Conservation (phyloP, 306 rosid genomes). For the Ziziphus jujuba region DNA sequence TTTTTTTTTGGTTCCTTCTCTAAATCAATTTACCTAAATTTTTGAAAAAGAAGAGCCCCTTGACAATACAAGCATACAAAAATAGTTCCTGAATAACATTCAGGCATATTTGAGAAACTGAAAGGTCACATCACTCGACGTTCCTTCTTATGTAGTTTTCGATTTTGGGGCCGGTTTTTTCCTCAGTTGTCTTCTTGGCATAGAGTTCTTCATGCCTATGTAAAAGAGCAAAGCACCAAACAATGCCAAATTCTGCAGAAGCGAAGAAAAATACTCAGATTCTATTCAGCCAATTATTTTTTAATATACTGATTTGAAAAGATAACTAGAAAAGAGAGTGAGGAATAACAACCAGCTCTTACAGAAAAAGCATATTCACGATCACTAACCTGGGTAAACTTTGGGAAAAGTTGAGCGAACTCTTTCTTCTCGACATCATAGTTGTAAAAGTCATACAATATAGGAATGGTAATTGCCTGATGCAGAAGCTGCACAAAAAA, state of each 20-base stretch:
- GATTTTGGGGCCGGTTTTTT: slow-evolving; percentile 46
- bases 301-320: too few relatives aligned
- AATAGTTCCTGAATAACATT: slow-evolving; percentile 23
- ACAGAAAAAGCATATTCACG: neutral
- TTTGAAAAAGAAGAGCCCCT: neutral
- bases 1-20: too few relatives aligned
- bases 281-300: too few relatives aligned
- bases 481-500: slow-evolving; percentile 54
- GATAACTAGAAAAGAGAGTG: neutral
- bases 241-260: slow-evolving; percentile 61
- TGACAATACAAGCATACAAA: slow-evolving; percentile 29
- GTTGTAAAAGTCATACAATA: slow-evolving; percentile 70
- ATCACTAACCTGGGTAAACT: slow-evolving; percentile 57
- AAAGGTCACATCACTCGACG: neutral
- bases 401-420: slow-evolving; percentile 53
- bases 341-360: neutral
- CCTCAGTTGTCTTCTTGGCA: slow-evolving; percentile 47
- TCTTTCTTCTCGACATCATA: slow-evolving; percentile 56
- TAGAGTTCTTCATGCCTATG: slow-evolving; percentile 55
- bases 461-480: slow-evolving; percentile 50
- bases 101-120: slow-evolving; percentile 10
- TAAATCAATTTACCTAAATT: slow-evolving; percentile 10
- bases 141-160: slow-evolving; percentile 40
- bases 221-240: slow-evolving; percentile 68
- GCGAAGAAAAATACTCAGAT: too few relatives aligned